phyloP scores from a whole-genome alignment of 306 rosid species.

The Cucurbita pepo region DNA sequence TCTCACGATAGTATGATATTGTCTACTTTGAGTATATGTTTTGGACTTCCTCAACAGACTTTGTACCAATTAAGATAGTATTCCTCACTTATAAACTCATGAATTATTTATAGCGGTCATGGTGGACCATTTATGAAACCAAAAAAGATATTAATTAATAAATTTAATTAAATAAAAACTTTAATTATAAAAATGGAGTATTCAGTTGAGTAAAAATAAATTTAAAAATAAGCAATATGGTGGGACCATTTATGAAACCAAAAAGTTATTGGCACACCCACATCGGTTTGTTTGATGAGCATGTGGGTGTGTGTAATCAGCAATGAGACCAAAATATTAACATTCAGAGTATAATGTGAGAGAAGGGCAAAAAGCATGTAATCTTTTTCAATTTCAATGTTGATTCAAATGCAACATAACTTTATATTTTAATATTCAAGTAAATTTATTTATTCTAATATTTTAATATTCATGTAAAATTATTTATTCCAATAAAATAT shows the following conservation, averaged over 20 bases:
- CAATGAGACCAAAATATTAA: not conserved
- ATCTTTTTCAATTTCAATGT: not conserved
- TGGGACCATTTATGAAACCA: not conserved
- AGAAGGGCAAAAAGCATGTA: not conserved
- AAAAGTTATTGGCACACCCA: not conserved
- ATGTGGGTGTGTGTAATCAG: not conserved
- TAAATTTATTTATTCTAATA: not conserved
- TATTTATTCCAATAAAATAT: not conserved
- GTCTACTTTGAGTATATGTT: no score
- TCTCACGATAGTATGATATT: no score
- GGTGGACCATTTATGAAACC: no score
- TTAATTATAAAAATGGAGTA: not conserved
- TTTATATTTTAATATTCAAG: not conserved
- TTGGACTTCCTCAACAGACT: rapidly evolving
- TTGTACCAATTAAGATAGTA: no score
- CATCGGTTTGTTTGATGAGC: not conserved
- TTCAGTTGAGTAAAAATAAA: not conserved
- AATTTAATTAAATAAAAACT: not conserved
- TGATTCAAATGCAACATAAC: not conserved
- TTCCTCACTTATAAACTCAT: no score
- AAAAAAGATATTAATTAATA: not conserved
- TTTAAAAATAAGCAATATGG: not conserved
- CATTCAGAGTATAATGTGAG: not conserved
- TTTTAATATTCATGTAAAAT: not conserved
- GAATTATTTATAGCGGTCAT: no score